Base-by-base conservation (phyloP, 495 filamentous ascomycete species). In the Letharia columbiana region DNA sequence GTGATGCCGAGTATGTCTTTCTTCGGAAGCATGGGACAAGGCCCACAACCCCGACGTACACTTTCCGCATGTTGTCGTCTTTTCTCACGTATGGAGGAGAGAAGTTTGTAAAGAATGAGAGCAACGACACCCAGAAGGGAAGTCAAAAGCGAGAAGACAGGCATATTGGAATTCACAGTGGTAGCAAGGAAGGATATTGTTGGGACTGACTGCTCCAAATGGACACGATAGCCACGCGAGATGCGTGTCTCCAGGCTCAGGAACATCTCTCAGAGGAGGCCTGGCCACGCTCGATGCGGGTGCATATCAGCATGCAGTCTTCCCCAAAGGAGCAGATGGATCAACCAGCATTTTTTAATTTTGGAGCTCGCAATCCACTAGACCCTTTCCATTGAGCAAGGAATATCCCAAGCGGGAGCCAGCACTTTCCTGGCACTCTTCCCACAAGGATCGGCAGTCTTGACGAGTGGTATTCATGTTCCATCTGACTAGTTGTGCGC, bases 1-100 rank as follows among this genome's bases (percentile, higher is more conserved):
- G 66, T 67, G 50, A 67, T 67, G 33, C 66, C 66, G 18, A 67
- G n/a, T 0, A 60, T 13, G 44, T 64, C 66, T 47, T 67, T 64
- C 18, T 40, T 67, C 10, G 66, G 66, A 12, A 67, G 41, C 9
- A 52, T 47, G 15, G 50, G 66, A 17, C 66, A 67, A n/a, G 52
- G 61, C 39, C 61, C 54, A 45, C 66, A 67, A 13, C 66, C 66
- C 23, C 66, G 66, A 18, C 61, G 62, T 42, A 62, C 56, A 49
- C 61, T 62, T 23, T 68, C 66, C 40, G 62, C 66, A 52, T 61
- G 37, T 18, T 68, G 66, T 50, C 62, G 66, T 37, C 40, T 44
- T 31, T 64, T 63, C 45, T 64, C 61, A 37, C 66, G 61, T 33
- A 60, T 5, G 15, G 66, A 68, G 20, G 56, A 64, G 18, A 68